These are phyloP conservation scores for Ceratorhiza oryzae-sativae DNA, from an alignment of 1,284 basidiomycete genomes.

Conservation along the genomic window DNA sequence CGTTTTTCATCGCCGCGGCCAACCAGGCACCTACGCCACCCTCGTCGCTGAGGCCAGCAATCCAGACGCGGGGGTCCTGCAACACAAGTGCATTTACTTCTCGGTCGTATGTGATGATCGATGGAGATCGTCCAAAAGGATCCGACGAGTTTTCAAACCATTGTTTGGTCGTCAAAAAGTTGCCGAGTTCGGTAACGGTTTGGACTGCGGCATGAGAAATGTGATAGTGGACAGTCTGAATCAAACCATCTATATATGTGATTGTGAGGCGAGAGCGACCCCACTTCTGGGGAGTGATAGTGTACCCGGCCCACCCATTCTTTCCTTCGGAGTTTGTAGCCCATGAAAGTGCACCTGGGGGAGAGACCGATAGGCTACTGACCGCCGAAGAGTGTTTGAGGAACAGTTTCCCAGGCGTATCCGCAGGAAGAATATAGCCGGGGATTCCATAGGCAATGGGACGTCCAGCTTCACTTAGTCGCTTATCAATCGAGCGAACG, in stretches of 20 bases:
- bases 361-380: conserved; percentile 56
- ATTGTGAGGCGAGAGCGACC: conserved; percentile 61
- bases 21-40: conserved; percentile 66
- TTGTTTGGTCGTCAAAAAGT: conserved; percentile 63
- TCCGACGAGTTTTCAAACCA: conserved; percentile 62
- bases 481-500: conserved; percentile 60
- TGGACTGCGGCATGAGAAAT: conserved; percentile 59
- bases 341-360: conserved; percentile 60
- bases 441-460: conserved; percentile 64
- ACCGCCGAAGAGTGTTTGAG: conserved; percentile 57
- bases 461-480: conserved; percentile 54
- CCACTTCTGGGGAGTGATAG: conserved; percentile 58
- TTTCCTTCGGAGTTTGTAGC: conserved; percentile 55
- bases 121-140: conserved; percentile 63
- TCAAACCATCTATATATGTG: conserved; percentile 59
- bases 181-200: conserved; percentile 59
- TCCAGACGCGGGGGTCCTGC: conserved; percentile 60
- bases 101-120: conserved; percentile 64
- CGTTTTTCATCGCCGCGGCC: conserved; percentile 65
- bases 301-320: conserved; percentile 60
- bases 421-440: conserved; percentile 61
- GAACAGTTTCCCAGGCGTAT: conserved; percentile 62
- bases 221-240: conserved; percentile 64
- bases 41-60: conserved; percentile 65
- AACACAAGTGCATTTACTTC: conserved; percentile 59